Evolutionary conservation across 805 yeast species (phyloP).

Genomic region (Martiniozyma abietophila): DNA sequence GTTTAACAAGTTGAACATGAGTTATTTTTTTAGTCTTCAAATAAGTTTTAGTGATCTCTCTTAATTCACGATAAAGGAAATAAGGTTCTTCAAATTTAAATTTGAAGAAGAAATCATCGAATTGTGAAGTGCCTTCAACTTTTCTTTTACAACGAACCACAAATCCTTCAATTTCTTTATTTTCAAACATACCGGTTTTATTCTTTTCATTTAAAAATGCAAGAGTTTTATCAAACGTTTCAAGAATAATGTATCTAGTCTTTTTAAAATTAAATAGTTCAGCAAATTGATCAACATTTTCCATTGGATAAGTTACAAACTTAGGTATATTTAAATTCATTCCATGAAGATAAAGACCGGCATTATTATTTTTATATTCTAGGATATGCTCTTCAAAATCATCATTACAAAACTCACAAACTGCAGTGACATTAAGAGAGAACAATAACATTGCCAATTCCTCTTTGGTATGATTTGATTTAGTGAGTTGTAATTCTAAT

Average conservation of each 20-base stretch:
- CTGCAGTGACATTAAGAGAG: slow-evolving; percentile 61
- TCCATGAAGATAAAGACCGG: slow-evolving; percentile 90
- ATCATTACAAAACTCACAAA: slow-evolving; percentile 90
- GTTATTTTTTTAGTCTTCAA: slow-evolving; percentile 29
- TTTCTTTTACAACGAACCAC: slow-evolving; percentile 59
- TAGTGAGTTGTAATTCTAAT: slow-evolving; percentile 43
- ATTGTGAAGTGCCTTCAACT: not conserved
- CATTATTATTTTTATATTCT: slow-evolving; percentile 50
- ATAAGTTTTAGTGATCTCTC: slow-evolving; percentile 71
- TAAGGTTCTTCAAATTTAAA: slow-evolving; percentile 95
- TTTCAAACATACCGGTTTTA: slow-evolving; percentile 60
- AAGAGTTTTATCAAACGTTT: slow-evolving; percentile 33
- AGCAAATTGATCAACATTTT: slow-evolving; percentile 52
- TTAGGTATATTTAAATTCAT: slow-evolving; percentile 56
- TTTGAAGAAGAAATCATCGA: slow-evolving; percentile 74
- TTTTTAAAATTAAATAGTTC: slow-evolving; percentile 56
- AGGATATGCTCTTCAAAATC: slow-evolving; percentile 88
- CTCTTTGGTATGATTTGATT: slow-evolving; percentile 28
- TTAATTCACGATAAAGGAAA: slow-evolving; percentile 77
- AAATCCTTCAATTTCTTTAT: slow-evolving; percentile 83
- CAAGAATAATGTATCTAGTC: slow-evolving; percentile 38
- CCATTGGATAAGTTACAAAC: slow-evolving; percentile 60
- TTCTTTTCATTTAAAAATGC: slow-evolving; percentile 47
- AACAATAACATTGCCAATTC: slow-evolving; percentile 52
- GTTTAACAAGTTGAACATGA: slow-evolving; percentile 29